Evolutionary conservation across 257 asterid genomes (phyloP), one percentile per base, ranked within the genome.

Genomic region (Galeopsis tetrahit): DNA sequence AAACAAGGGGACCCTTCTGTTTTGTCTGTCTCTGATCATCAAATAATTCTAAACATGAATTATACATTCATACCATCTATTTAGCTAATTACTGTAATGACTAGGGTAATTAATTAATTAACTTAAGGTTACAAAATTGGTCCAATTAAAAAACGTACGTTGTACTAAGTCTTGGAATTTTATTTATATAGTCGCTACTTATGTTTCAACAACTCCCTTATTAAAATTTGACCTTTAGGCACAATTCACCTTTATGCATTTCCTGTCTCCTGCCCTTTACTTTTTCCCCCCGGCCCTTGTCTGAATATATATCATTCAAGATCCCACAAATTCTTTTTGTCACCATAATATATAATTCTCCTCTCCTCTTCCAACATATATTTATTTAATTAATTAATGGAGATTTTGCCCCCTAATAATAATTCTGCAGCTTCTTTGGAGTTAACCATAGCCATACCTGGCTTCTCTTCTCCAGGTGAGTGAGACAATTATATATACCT

Each of bases 371-470:
- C n/a, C n/a, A n/a, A n/a, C n/a, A n/a, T n/a, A n/a, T n/a, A n/a
- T n/a, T n/a, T n/a, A n/a, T n/a, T n/a, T n/a, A n/a, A n/a, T n/a
- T 46, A 46, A 46, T 49, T 49, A 40, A 88, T 88, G 96, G 88
- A 83, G 65, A 49, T 71, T 77, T 68, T 81, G 56, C 76, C 84
- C 35, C 61, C 28, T 21, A 21, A 21, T 21, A 21, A 72, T 21
- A 75, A 60, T 75, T 75, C 84, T 38, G 56, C 28, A 21, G 28
- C 86, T 14, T 72, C 80, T 70, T 80, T 90, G 85, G 97, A 90
- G 77, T 67, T 90, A 60, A 81, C 82, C 69, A 90, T 86, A 39
- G 88, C 96, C 57, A 77, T 88, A 63, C 92, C 92, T 1, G 86
- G 85, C 66, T 77, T 79, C 48, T 72, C 83, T 68, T 83, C 96